These are phyloP conservation scores for Fusarium luffae DNA, from an alignment of 2,329 filamentous ascomycete species.

Conservation along the genomic window DNA sequence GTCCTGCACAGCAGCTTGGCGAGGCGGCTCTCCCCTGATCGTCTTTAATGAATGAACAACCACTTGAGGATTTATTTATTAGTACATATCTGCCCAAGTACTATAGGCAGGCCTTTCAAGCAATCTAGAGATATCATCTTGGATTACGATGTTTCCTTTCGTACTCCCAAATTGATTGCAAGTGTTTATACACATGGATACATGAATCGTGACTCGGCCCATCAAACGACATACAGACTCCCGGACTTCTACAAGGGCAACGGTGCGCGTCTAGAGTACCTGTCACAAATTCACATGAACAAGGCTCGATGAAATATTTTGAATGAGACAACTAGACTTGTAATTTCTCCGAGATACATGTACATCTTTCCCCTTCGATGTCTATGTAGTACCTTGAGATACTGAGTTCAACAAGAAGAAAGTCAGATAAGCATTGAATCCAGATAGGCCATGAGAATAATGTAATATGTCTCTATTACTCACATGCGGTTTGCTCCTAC, in stretches of 20 bases:
- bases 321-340: background rate
- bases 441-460: background rate
- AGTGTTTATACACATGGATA: background rate
- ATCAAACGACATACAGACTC: background rate
- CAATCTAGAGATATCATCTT: background rate
- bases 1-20: conserved; percentile 5
- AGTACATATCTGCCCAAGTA: background rate
- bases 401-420: background rate
- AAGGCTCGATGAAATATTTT: background rate
- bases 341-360: background rate
- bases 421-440: background rate
- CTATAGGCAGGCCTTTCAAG: background rate
- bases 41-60: background rate
- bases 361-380: background rate
- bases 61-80: background rate
- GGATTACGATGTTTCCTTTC: background rate
- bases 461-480: background rate
- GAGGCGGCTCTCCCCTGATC: conserved; percentile 1
- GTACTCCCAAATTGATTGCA: background rate
- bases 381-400: background rate
- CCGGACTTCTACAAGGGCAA: background rate
- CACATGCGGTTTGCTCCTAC: background rate
- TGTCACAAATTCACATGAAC: background rate
- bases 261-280: background rate
- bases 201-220: background rate